Base-by-base conservation (phyloP, 257 asterid genomes). In the Fraxinus pennsylvanica region DNA sequence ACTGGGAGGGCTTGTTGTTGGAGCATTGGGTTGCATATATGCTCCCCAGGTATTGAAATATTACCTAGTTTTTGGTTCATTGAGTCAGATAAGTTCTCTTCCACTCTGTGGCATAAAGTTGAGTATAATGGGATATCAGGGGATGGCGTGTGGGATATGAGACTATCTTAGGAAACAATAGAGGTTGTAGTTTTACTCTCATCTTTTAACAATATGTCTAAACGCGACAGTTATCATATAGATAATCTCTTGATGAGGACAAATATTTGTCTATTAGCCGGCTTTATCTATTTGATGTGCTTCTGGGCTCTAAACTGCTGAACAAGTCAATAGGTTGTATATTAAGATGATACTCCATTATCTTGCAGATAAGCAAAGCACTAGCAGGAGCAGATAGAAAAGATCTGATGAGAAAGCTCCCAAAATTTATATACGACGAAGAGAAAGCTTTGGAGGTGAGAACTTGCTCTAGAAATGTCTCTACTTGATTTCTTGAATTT, bases 391-490 rank as follows among this genome's bases (percentile, higher is more conserved):
- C 86, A 45, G 87, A 86, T 29, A 78, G 71, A 35, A 86, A 86
- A 73, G 89, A 83, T 57, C 69, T 86, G 35, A 81, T 86, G 89
- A 79, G 87, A 65, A 86, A 86, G 78, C 78, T 86, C 27, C 89
- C 89, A 15, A 86, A 86, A 72, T 86, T 86, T 61, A 79, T 86
- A 74, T 86, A 86, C 59, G 89, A 86, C 15, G 89, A 86, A 78
- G 89, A 86, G 82, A 86, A 86, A 83, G 86, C 87, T 65, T 65
- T 86, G 82, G 89, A 86, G 86, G 89, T 81, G 13, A 81, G 81
- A 29, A 54, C 66, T 69, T 67, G 29, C 14, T 73, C 50, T 59
- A 29, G 12, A 45, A 0, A 9, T 43, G 41, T 36, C 54, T 69
- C 12, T 12, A 29, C 57, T 30, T 7, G 32, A 21, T 2, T 65